phyloP scores from a whole-genome alignment of 192 early-diverging fungal species.

The Gigaspora rosea region DNA sequence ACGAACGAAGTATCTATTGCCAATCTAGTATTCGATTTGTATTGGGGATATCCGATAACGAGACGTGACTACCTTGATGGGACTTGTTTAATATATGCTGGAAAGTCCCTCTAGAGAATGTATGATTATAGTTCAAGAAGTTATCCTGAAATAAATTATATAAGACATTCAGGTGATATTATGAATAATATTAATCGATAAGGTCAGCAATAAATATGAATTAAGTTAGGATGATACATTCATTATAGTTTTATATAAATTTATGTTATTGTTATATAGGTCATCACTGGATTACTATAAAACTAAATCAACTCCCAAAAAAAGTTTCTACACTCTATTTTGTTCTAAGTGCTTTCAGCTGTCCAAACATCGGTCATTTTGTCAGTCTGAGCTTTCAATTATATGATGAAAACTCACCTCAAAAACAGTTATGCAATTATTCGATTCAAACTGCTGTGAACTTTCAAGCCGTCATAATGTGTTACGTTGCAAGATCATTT shows the following conservation, averaged over 20 bases:
- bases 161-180: conserved; percentile 30
- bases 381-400: conserved; percentile 23
- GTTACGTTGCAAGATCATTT: background rate
- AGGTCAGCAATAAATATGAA: background rate
- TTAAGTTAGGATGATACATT: background rate
- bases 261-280: background rate
- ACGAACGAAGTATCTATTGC: background rate
- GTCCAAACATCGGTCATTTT: conserved; percentile 20
- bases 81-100: conserved; percentile 26
- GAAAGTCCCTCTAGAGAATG: background rate
- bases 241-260: too few species aligned
- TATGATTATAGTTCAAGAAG: conserved; percentile 1
- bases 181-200: background rate
- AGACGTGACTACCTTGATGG: conserved; percentile 26
- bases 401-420: conserved; percentile 6
- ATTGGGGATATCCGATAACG: conserved; percentile 20
- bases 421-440: conserved; percentile 17
- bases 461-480: conserved; percentile 28
- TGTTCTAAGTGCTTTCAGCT: conserved; percentile 22
- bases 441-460: background rate
- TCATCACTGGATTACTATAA: conserved; percentile 15
- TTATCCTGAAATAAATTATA: background rate
- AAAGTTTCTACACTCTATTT: conserved; percentile 30
- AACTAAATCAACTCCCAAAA: conserved; percentile 12
- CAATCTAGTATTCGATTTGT: conserved; percentile 14